Evolutionary conservation across 768 basidiomycete species (phyloP).

Genomic region (Tylopilus vinaceipallidus): DNA sequence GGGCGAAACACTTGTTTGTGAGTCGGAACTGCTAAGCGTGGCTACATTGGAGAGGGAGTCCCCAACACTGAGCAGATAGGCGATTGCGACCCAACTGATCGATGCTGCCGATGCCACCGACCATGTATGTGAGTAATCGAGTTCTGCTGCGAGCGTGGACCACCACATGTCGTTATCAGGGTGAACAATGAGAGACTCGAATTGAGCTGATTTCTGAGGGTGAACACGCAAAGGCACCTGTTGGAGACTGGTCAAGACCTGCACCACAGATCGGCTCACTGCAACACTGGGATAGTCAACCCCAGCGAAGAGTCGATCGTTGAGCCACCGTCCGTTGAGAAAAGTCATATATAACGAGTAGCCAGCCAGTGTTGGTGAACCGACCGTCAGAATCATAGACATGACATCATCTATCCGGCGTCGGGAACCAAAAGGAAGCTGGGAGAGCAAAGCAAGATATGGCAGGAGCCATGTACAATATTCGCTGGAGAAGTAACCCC

Average conservation of each 20-base stretch:
- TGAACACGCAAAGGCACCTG: slow-evolving; percentile 37
- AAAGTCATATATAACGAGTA: slow-evolving; percentile 43
- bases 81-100: neutral
- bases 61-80: neutral
- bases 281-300: slow-evolving; percentile 2
- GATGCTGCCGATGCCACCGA: slow-evolving; percentile 36
- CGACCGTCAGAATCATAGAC: slow-evolving; percentile 27
- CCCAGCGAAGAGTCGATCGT: neutral
- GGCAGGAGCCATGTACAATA: slow-evolving; percentile 39
- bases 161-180: slow-evolving; percentile 42
- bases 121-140: slow-evolving; percentile 40
- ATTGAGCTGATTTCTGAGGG: slow-evolving; percentile 21
- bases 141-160: slow-evolving; percentile 27
- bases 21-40: slow-evolving; percentile 29
- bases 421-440: slow-evolving; percentile 43
- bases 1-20: slow-evolving; percentile 26
- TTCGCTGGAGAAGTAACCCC: slow-evolving; percentile 27
- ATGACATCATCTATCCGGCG: slow-evolving; percentile 38
- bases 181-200: slow-evolving; percentile 40
- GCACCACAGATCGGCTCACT: slow-evolving; percentile 20
- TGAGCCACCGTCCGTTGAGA: slow-evolving; percentile 38
- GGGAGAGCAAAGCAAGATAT: slow-evolving; percentile 34
- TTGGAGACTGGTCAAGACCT: slow-evolving; percentile 38
- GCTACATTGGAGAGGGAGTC: slow-evolving; percentile 12
- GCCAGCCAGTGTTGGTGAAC: slow-evolving; percentile 42